These are phyloP conservation scores for Parietaria judaica DNA, from an alignment of 306 rosid species.

Conservation along the genomic window DNA sequence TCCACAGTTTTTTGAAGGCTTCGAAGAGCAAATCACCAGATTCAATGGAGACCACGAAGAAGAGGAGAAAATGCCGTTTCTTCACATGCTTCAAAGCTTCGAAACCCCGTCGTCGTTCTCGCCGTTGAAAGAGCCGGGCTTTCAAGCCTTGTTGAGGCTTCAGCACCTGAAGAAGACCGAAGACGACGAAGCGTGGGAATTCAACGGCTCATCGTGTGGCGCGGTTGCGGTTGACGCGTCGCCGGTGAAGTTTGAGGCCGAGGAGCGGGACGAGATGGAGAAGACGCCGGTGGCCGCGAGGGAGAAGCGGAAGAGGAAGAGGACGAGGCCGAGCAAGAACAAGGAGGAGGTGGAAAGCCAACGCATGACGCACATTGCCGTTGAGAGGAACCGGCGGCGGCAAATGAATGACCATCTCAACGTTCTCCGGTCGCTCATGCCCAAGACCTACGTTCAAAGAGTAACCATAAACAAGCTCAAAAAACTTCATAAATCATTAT, in stretches of 20 bases:
- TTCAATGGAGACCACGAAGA: constrained; percentile 31
- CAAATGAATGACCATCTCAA: constrained; percentile 95
- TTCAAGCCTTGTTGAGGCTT: constrained; percentile 59
- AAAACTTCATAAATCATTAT: neutral
- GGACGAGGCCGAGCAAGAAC: constrained; percentile 65
- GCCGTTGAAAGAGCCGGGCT: constrained; percentile 55
- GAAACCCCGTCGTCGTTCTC: constrained; percentile 34
- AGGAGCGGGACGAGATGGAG: neutral
- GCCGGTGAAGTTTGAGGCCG: constrained; percentile 52
- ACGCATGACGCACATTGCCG: constrained; percentile 93
- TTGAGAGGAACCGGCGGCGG: constrained; percentile 82
- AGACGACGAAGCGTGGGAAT: neutral
- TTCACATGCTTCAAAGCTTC: constrained; percentile 75
- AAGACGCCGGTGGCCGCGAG: constrained; percentile 23
- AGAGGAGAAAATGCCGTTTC: constrained; percentile 65
- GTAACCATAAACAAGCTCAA: constrained; percentile 16
- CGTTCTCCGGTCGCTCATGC: constrained; percentile 87
- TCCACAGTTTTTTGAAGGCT: constrained; percentile 32
- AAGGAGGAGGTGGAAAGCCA: constrained; percentile 91
- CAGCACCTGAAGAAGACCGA: constrained; percentile 38
- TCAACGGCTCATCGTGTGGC: neutral
- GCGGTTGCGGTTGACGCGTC: constrained; percentile 45
- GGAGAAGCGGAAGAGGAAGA: constrained; percentile 71
- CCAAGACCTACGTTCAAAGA: constrained; percentile 70
- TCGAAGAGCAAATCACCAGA: no score